Evolutionary conservation across 2,329 filamentous ascomycete species (phyloP).

Genomic region (Stagonosporopsis tanaceti): DNA sequence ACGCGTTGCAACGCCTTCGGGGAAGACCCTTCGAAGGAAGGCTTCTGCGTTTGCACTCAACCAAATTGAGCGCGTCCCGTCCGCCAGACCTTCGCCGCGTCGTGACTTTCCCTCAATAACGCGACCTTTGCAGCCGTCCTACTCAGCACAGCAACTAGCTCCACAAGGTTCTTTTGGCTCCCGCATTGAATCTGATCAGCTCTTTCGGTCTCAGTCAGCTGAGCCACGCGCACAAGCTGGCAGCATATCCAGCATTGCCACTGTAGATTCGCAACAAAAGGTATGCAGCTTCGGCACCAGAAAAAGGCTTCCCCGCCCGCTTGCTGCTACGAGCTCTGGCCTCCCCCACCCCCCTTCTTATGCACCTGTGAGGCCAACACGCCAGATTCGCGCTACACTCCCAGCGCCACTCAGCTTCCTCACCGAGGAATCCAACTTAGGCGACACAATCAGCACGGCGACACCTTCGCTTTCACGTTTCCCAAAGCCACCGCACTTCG

Average conservation of each 20-base stretch:
- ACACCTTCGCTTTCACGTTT: slow-evolving; percentile 48
- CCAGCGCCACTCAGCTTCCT: slow-evolving; percentile 30
- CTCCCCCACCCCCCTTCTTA: slow-evolving; percentile 14
- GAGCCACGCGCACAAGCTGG: slow-evolving; percentile 32
- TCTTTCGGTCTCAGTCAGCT: slow-evolving; percentile 40
- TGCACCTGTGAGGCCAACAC: slow-evolving; percentile 29
- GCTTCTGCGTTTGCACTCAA: slow-evolving; percentile 46
- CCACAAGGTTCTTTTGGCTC: slow-evolving; percentile 25
- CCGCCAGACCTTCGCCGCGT: slow-evolving; percentile 20
- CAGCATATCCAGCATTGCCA: slow-evolving; percentile 27
- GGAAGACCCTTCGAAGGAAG: slow-evolving; percentile 48
- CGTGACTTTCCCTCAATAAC: slow-evolving; percentile 24
- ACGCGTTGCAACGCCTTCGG: slow-evolving; percentile 37
- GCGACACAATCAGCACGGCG: slow-evolving; percentile 23
- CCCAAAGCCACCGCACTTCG: slow-evolving; percentile 41
- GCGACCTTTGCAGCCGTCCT: slow-evolving; percentile 39
- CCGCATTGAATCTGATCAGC: slow-evolving; percentile 26
- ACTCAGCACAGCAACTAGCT: slow-evolving; percentile 40
- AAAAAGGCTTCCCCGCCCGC: slow-evolving; percentile 47
- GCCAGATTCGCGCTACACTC: slow-evolving; percentile 28
- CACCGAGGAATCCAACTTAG: slow-evolving; percentile 29
- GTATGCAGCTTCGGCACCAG: slow-evolving; percentile 44
- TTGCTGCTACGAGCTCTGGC: slow-evolving; percentile 22
- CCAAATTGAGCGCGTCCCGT: slow-evolving; percentile 40
- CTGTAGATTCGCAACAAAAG: slow-evolving; percentile 26